These are phyloP conservation scores for Trichoderma polysporum DNA, from an alignment of 2,329 filamentous ascomycete species.

Conservation along the genomic window DNA sequence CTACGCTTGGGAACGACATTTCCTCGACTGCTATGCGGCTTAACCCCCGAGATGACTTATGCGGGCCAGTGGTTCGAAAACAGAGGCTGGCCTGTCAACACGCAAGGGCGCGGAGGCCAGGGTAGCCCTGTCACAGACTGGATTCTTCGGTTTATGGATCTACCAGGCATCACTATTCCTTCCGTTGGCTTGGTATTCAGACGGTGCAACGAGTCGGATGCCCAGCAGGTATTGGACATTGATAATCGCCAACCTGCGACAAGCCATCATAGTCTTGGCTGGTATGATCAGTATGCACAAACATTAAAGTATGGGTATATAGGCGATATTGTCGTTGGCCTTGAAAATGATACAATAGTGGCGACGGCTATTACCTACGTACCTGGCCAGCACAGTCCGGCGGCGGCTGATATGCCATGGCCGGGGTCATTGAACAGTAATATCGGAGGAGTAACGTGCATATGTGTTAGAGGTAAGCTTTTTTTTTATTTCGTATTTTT, in stretches of 20 bases:
- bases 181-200: slow-evolving; percentile 45
- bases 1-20: slow-evolving; percentile 60
- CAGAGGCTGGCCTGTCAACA: slow-evolving; percentile 53
- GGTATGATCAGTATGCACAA: slow-evolving; percentile 59
- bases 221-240: slow-evolving; percentile 48
- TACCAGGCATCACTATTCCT: slow-evolving; percentile 43
- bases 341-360: slow-evolving; percentile 49
- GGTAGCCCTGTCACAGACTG: slow-evolving; percentile 55
- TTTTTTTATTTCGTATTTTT: neutral
- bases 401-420: slow-evolving; percentile 56
- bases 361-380: slow-evolving; percentile 56
- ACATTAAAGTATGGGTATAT: slow-evolving; percentile 49
- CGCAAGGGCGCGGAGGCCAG: slow-evolving; percentile 40
- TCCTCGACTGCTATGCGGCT: slow-evolving; percentile 56
- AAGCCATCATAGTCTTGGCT: slow-evolving; percentile 51
- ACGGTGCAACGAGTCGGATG: slow-evolving; percentile 47
- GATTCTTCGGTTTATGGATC: slow-evolving; percentile 52
- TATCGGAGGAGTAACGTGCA: slow-evolving; percentile 60
- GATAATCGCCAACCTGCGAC: slow-evolving; percentile 47
- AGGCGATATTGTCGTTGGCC: slow-evolving; percentile 54
- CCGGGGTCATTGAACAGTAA: slow-evolving; percentile 48
- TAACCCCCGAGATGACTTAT: slow-evolving; percentile 42
- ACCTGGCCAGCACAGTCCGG: slow-evolving; percentile 45
- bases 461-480: slow-evolving; percentile 55
- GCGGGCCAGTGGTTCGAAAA: slow-evolving; percentile 53